Conservation (phyloP, 768 basidiomycete species). For the Mrakia blollopis region DNA sequence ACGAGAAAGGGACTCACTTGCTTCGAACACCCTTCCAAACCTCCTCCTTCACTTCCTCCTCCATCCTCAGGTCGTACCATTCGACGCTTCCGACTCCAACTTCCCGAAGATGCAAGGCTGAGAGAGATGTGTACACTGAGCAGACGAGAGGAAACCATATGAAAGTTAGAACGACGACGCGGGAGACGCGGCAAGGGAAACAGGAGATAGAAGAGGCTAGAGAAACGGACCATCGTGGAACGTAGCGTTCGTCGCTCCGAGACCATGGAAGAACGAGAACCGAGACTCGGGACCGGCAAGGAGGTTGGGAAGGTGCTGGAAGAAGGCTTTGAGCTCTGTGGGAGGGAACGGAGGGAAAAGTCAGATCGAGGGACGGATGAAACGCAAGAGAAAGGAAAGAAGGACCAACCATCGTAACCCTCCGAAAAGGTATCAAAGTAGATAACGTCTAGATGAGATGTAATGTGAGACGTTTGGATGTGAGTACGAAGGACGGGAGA, state of each 20-base stretch:
- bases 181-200: neutral
- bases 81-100: slow-evolving; percentile 63
- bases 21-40: slow-evolving; percentile 61
- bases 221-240: slow-evolving; percentile 4
- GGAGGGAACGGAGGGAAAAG: too few species aligned
- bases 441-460: too few species aligned
- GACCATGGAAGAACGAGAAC: slow-evolving; percentile 94
- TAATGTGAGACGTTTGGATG: too few species aligned
- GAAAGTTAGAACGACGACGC: slow-evolving; percentile 46
- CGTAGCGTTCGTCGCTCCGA: slow-evolving; percentile 69
- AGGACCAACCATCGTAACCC: slow-evolving; percentile 66
- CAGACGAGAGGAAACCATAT: neutral
- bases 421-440: slow-evolving; percentile 95
- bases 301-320: slow-evolving; percentile 70
- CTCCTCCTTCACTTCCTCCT: slow-evolving; percentile 51
- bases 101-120: slow-evolving; percentile 78
- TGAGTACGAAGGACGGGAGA: too few species aligned
- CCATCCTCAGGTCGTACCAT: slow-evolving; percentile 79
- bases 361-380: too few species aligned
- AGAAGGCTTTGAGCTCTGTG: slow-evolving; percentile 76
- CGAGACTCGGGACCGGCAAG: slow-evolving; percentile 67
- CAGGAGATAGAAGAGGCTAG: neutral
- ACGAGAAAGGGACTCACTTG: slow-evolving; percentile 40
- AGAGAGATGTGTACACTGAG: slow-evolving; percentile 69
- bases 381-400: too few species aligned